Evolutionary conservation across 768 basidiomycete species (phyloP).

Genomic region (Clavaria fumosa): DNA sequence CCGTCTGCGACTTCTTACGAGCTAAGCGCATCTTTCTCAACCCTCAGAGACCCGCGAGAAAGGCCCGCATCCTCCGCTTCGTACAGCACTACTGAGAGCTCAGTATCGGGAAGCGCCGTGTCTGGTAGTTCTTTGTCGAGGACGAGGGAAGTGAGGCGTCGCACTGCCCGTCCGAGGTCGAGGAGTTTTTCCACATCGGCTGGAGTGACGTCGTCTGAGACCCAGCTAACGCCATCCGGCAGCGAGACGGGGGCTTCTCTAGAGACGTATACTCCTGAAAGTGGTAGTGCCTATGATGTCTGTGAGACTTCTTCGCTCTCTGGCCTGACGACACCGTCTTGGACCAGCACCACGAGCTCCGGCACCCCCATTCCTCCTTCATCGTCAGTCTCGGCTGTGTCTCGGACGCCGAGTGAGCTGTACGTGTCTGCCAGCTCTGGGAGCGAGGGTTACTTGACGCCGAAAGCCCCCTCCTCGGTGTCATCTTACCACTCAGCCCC

Average conservation of each 20-base stretch:
- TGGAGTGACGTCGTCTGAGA: no score
- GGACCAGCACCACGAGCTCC: slow-evolving; percentile 7
- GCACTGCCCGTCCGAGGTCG: slow-evolving; percentile 27
- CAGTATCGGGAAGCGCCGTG: no score
- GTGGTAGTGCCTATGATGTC: neutral
- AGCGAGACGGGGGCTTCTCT: no score
- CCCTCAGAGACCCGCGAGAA: no score
- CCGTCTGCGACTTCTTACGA: no score
- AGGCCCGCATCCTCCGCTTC: no score
- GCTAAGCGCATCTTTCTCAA: no score
- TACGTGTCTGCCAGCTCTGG: slow-evolving; percentile 32
- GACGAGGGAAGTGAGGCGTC: slow-evolving; percentile 39
- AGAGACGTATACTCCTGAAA: slow-evolving; percentile 11
- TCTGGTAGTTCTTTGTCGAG: slow-evolving; percentile 39
- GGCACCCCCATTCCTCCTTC: slow-evolving; percentile 16
- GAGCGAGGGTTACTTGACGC: slow-evolving; percentile 36
- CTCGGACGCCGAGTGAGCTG: slow-evolving; percentile 20
- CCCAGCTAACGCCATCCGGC: no score
- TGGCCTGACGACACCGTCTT: neutral
- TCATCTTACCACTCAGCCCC: slow-evolving; percentile 43
- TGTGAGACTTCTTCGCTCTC: neutral
- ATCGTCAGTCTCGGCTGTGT: slow-evolving; percentile 18
- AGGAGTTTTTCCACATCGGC: slow-evolving; percentile 31
- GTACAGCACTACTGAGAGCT: no score
- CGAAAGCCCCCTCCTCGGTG: slow-evolving; percentile 27